Evolutionary conservation across 192 early-diverging fungal genomes (phyloP).

Genomic region (Funneliformis mosseae): DNA sequence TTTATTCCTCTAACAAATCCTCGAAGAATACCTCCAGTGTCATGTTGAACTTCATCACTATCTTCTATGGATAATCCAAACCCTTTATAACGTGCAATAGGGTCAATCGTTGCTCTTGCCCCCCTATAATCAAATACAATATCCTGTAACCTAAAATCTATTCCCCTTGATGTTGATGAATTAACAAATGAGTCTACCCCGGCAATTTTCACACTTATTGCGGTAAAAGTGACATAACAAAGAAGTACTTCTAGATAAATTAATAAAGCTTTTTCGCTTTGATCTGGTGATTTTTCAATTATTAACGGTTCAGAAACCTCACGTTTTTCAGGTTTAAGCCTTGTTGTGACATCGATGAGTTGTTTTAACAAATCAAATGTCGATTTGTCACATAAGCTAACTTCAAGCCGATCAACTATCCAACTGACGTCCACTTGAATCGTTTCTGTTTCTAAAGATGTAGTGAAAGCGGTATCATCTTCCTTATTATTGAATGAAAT

Average conservation of each 20-base stretch:
- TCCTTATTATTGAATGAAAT: neutral
- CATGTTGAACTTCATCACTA: neutral
- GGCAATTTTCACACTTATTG: conserved; percentile 16
- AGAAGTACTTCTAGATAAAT: conserved; percentile 6
- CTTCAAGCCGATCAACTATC: conserved; percentile 15
- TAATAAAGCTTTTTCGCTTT: neutral
- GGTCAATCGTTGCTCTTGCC: conserved; percentile 20
- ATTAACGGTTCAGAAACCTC: neutral
- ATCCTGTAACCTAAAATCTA: conserved; percentile 6
- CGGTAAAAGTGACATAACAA: conserved; percentile 14
- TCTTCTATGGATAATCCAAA: conserved; percentile 12
- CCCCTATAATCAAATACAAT: conserved; percentile 24
- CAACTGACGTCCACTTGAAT: conserved; percentile 2
- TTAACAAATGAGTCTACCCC: conserved; percentile 13
- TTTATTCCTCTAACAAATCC: conserved; percentile 9
- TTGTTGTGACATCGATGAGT: neutral
- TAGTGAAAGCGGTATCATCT: neutral
- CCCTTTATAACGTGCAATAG: conserved; percentile 3
- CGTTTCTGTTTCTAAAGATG: conserved; percentile 19
- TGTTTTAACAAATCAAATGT: neutral
- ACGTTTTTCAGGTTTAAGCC: neutral
- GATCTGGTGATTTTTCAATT: neutral
- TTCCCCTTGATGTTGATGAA: conserved; percentile 22
- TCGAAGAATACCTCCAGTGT: conserved; percentile 8
- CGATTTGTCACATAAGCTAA: conserved; percentile 10